These are phyloP conservation scores for Mercurialis annua DNA, from an alignment of 345 rosid genomes.

Conservation along the genomic window DNA sequence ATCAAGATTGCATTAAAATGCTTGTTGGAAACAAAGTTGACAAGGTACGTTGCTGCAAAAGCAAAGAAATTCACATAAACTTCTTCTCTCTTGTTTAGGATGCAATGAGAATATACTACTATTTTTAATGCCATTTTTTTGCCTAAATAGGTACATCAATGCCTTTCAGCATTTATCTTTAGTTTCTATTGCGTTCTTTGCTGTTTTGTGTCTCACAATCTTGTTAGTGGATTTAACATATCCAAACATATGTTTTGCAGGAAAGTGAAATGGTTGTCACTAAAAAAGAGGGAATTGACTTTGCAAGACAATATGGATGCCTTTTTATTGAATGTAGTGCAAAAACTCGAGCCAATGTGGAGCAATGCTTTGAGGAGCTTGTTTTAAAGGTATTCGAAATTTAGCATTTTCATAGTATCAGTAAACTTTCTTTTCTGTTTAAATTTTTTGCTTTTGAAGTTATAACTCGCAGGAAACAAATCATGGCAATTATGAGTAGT, in stretches of 20 bases:
- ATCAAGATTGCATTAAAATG: constrained; percentile 92
- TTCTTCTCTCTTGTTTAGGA: background rate
- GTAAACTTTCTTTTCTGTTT: background rate
- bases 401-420: no score
- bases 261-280: constrained; percentile 90
- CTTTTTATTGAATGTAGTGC: constrained; percentile 95
- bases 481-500: background rate
- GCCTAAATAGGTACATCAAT: no score
- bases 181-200: no score
- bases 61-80: background rate
- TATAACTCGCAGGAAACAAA: background rate
- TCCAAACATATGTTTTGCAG: constrained; percentile 26
- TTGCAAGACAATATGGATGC: constrained; percentile 87
- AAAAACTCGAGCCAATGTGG: constrained; percentile 80
- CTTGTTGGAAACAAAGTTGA: constrained; percentile 97
- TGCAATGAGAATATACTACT: no score
- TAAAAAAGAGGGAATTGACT: constrained; percentile 81
- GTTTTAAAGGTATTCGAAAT: constrained; percentile 63
- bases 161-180: no score
- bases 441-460: no score
- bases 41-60: constrained; percentile 41
- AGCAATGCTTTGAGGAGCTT: constrained; percentile 94
- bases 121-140: no score
- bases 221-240: no score
- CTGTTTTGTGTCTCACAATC: no score